These are phyloP conservation scores for Acanthamoeba triangularis DNA, from an alignment of 208 protist species.

Conservation along the genomic window DNA sequence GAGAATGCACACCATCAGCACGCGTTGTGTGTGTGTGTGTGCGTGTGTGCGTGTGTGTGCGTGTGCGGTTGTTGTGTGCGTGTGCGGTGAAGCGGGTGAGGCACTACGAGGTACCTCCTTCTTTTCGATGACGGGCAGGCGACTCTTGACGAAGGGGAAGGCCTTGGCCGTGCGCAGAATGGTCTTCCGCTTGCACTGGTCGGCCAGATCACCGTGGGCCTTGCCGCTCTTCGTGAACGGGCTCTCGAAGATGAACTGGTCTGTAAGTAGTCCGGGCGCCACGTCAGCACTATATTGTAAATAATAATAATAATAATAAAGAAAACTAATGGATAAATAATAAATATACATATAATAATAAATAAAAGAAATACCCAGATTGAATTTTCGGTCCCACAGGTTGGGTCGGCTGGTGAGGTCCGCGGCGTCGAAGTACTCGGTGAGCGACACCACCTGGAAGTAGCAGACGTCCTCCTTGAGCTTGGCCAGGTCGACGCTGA, in stretches of 20 bases:
- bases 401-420: neutral
- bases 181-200: constrained; percentile 89
- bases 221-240: constrained; percentile 88
- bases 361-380: constrained; percentile 22
- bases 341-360: neutral
- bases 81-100: constrained; percentile 74
- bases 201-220: constrained; percentile 83
- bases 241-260: constrained; percentile 87
- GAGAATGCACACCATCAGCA: constrained; percentile 11
- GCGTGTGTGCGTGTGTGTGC: neutral
- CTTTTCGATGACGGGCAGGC: constrained; percentile 81
- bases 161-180: constrained; percentile 82
- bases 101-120: constrained; percentile 84
- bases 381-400: constrained; percentile 49
- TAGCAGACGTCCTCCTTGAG: constrained; percentile 68
- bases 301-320: neutral
- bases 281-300: neutral
- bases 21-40: constrained; percentile 76
- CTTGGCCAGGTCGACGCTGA: constrained; percentile 11
- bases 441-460: constrained; percentile 72
- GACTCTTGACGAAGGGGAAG: constrained; percentile 89
- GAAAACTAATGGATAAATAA: neutral
- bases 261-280: neutral
- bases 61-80: constrained; percentile 11
- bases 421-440: constrained; percentile 17